Percentiles rank a stretch among this genome's conserved stretches.
phyloP scores from a whole-genome alignment of 2,329 filamentous ascomycete genomes.

The Trichothecium roseum region DNA sequence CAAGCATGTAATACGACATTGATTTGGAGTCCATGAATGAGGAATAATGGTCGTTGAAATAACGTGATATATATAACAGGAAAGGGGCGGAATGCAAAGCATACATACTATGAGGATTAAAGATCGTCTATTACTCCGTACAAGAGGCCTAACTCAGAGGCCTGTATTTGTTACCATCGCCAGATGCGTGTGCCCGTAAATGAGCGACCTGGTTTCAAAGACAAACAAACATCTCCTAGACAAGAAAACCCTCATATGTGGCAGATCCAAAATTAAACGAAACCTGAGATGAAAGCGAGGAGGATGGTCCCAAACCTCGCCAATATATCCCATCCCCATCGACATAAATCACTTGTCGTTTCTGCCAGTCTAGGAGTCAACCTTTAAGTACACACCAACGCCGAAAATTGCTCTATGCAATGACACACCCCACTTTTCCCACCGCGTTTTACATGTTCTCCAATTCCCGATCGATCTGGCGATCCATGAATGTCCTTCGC shows the following conservation, averaged over 20 bases:
- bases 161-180: slow-evolving; percentile 1
- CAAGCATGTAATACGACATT: background rate
- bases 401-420: background rate
- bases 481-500: slow-evolving; percentile 79
- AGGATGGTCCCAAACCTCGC: no score
- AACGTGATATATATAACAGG: background rate
- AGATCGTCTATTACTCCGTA: no score
- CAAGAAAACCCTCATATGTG: no score
- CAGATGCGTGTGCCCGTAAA: background rate
- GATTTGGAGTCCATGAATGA: background rate
- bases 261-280: no score
- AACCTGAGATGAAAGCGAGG: no score
- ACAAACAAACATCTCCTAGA: background rate
- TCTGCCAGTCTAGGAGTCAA: background rate
- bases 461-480: slow-evolving; percentile 85
- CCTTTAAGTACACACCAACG: background rate
- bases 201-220: background rate
- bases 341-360: background rate
- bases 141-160: background rate
- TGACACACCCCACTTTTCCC: slow-evolving; percentile 1
- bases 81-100: background rate
- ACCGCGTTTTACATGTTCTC: slow-evolving; percentile 65
- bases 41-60: background rate
- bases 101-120: no score
- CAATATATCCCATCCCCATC: no score